Evolutionary conservation across 306 rosid species (phyloP), one percentile per base, ranked within the genome.

Genomic region (Cicer cuneatum): DNA sequence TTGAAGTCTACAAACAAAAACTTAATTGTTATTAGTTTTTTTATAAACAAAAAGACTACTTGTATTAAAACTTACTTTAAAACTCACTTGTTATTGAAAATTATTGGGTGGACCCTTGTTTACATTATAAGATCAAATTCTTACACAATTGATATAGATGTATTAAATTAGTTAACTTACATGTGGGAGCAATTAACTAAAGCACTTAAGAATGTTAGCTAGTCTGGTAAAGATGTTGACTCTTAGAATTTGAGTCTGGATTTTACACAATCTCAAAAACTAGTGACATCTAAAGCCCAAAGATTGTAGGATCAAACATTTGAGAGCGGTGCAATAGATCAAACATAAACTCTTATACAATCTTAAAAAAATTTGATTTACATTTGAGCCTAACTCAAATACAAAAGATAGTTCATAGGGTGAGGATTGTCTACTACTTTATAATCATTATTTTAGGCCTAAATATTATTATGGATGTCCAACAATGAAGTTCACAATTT

Each of bases 401-500:
- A 13, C 7, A 1, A 47, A 47, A 47, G 2, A 47, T 48, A 48
- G 33, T 29, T 29, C 33, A 29, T 29, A 0, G 5, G 24, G 33
- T 29, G 5, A 29, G 54, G 19, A 48, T 48, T n/a, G 16, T 48
- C 54, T 16, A 15, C 19, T 1, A 46, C 6, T 45, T 45, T 43
- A 43, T 43, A 43, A 46, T 46, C 4, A 46, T 47, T 48, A 40
- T 40, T 40, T 40, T 40, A 40, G 43, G 43, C 8, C 33, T 29
- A 29, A 29, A 29, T 29, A 52, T 52, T 1, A 16, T 6, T 52
- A 16, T 52, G 6, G 11, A 16, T 52, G 24, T 52, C 12, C 6
- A 52, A 39, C 13, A 53, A 18, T 18, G 65, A 61, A 61, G 21
- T 35, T 61, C 24, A 61, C n/a, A 10, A 64, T 41, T 71, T 78